A percentile compares a stretch with the other conserved stretches of the same genome.
Conservation (phyloP, 2,329 filamentous ascomycete genomes). For the Lachnellula cervina region DNA sequence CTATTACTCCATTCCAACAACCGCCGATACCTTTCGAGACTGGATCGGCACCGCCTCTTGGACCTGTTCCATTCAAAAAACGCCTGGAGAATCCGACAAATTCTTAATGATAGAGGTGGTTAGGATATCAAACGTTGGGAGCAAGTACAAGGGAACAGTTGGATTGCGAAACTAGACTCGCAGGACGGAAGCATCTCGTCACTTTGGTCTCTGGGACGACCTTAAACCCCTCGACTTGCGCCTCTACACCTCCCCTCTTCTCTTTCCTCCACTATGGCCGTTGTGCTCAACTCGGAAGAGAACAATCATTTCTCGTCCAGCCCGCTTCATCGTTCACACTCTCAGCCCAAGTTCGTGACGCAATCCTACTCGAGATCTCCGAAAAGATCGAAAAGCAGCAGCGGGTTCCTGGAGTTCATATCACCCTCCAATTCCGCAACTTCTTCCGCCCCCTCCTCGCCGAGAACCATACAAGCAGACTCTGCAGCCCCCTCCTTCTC, state of each 20-base stretch:
- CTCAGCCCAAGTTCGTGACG: constrained; percentile 51
- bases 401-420: constrained; percentile 22
- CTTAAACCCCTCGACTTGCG: constrained; percentile 11
- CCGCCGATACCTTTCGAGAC: not conserved
- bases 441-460: constrained; percentile 54
- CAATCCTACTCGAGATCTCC: constrained; percentile 45
- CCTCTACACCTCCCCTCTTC: not conserved
- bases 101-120: not conserved
- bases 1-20: too few species aligned
- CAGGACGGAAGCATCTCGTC: not conserved
- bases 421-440: constrained; percentile 28
- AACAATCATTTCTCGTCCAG: constrained; percentile 51
- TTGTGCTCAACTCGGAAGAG: constrained; percentile 45
- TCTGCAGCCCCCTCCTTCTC: constrained; percentile 51
- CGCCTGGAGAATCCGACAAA: not conserved
- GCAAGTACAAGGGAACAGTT: constrained; percentile 14
- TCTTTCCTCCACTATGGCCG: constrained; percentile 26
- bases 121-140: constrained; percentile 10
- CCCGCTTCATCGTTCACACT: constrained; percentile 54
- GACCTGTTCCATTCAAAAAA: not conserved
- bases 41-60: not conserved
- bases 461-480: constrained; percentile 46
- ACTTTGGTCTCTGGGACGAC: constrained; percentile 11
- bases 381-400: constrained; percentile 37
- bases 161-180: constrained; percentile 2